Evolutionary conservation across 108 stramenopile species (phyloP).

Genomic region (Aureococcus anophagefferens): DNA sequence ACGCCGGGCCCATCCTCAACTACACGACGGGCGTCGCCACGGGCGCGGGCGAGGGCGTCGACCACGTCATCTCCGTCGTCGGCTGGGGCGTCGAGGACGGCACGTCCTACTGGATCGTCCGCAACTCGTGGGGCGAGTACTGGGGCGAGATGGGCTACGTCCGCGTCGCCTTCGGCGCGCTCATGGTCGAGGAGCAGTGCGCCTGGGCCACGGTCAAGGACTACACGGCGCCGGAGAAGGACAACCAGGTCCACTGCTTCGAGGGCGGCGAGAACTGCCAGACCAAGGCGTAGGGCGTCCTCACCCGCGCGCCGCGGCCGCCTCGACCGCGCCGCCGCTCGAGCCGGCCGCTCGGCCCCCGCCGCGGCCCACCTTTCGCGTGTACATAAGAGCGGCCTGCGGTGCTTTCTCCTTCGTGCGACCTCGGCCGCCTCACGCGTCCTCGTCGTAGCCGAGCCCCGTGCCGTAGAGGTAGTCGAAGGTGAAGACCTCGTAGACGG

Average conservation of each 20-base stretch:
- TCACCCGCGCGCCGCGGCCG: slow-evolving; percentile 8
- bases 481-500: no score
- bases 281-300: background rate
- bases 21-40: slow-evolving; percentile 66
- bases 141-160: slow-evolving; percentile 56
- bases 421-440: no score
- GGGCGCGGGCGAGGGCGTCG: slow-evolving; percentile 48
- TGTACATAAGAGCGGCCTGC: no score
- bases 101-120: slow-evolving; percentile 72
- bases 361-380: no score
- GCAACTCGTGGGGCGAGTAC: slow-evolving; percentile 65
- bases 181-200: slow-evolving; percentile 66
- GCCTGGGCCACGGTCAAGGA: slow-evolving; percentile 46
- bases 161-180: slow-evolving; percentile 56
- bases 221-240: background rate
- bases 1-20: slow-evolving; percentile 56
- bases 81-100: slow-evolving; percentile 78
- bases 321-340: no score
- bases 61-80: slow-evolving; percentile 79
- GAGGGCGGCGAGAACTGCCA: slow-evolving; percentile 18
- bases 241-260: slow-evolving; percentile 16
- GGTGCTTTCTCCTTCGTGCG: no score
- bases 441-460: no score
- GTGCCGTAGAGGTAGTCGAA: no score
- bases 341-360: no score